Percentiles rank a stretch among this genome's conserved stretches.
Conservation (phyloP, 2,329 filamentous ascomycete genomes). For the Penicillium sp. region DNA sequence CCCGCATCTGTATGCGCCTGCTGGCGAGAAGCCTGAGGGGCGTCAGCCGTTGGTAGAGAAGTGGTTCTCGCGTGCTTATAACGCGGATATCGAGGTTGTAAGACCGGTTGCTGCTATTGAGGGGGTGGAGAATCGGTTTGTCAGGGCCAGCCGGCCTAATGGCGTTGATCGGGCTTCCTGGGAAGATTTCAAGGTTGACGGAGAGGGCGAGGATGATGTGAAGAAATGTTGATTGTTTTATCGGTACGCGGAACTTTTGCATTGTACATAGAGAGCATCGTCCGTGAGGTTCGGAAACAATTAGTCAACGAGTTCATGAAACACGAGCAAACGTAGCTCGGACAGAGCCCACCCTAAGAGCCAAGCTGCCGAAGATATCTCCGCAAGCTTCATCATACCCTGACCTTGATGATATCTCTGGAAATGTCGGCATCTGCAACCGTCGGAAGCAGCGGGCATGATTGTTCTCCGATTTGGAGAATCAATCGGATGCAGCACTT, state of each 20-base stretch:
- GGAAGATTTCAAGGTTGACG: conserved; percentile 34
- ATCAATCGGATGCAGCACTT: neutral
- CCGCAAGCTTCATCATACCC: neutral
- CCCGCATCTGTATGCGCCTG: conserved; percentile 53
- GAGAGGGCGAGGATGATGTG: conserved; percentile 25
- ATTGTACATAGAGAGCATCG: conserved; percentile 7
- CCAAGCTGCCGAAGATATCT: too few species aligned
- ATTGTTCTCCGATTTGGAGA: neutral
- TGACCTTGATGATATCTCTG: neutral
- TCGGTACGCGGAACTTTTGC: neutral
- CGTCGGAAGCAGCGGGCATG: conserved; percentile 1
- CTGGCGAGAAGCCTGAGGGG: conserved; percentile 21
- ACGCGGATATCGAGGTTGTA: conserved; percentile 49
- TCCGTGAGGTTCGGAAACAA: neutral
- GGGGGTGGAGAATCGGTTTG: conserved; percentile 50
- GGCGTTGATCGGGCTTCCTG: conserved; percentile 52
- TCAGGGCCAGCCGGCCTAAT: conserved; percentile 52
- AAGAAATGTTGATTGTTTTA: conserved; percentile 18
- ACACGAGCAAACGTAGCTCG: neutral
- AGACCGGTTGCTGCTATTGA: conserved; percentile 47
- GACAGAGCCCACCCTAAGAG: neutral
- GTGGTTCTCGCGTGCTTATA: conserved; percentile 49
- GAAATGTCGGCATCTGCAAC: neutral
- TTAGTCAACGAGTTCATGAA: neutral
- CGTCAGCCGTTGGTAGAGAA: conserved; percentile 48